Evolutionary conservation across 2,329 filamentous ascomycete genomes (phyloP).

Genomic region (Xylariaceae sp.): DNA sequence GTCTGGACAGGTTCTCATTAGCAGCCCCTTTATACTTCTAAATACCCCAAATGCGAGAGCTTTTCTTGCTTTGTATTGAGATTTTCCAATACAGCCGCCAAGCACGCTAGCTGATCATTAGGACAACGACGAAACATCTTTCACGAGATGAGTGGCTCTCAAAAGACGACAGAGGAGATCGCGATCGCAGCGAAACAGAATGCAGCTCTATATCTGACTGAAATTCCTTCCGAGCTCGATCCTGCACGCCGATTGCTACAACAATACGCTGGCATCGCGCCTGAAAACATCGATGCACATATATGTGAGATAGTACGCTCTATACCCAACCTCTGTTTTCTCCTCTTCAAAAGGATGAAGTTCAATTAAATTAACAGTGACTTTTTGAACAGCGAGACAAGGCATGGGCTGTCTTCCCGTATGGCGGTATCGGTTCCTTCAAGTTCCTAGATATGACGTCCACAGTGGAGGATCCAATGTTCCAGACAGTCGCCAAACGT

Average conservation of each 20-base stretch:
- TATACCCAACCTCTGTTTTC: neutral
- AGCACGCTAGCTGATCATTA: too few relatives aligned
- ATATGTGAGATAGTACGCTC: neutral
- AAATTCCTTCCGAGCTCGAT: neutral
- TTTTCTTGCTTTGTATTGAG: too few relatives aligned
- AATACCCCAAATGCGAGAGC: too few relatives aligned
- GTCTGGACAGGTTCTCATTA: too few relatives aligned
- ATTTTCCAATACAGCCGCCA: too few relatives aligned
- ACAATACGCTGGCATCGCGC: neutral
- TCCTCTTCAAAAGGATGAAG: too few relatives aligned
- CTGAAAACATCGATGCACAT: neutral
- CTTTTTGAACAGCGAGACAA: neutral
- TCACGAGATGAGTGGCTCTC: neutral
- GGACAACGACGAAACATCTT: too few relatives aligned
- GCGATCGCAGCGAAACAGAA: neutral
- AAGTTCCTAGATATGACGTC: neutral
- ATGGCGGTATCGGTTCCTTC: neutral
- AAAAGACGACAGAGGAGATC: neutral
- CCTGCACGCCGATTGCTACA: neutral
- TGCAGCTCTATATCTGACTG: neutral
- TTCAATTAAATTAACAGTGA: too few relatives aligned
- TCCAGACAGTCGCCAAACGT: neutral
- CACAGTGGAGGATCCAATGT: neutral
- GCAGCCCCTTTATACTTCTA: too few relatives aligned
- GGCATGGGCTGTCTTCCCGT: neutral